phyloP scores from a whole-genome alignment of 2,329 filamentous ascomycete genomes.

The Cordyceps cicadae region DNA sequence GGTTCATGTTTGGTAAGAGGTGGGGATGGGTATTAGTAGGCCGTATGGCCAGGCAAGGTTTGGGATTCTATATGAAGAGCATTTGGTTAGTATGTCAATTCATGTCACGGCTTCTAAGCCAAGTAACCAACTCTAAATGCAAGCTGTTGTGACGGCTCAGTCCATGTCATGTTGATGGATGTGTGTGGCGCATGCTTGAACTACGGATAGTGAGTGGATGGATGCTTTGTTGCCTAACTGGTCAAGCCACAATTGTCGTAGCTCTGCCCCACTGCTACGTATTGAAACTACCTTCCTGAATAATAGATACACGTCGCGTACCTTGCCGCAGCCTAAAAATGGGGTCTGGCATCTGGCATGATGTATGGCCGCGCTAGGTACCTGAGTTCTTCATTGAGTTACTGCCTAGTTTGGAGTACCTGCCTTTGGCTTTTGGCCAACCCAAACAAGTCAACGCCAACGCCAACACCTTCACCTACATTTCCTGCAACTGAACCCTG shows the following conservation, averaged over 20 bases:
- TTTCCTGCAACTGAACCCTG: neutral
- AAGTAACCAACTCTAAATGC: too few species aligned
- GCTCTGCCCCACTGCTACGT: neutral
- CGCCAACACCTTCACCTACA: constrained; percentile 1
- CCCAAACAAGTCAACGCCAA: neutral
- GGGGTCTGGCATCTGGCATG: neutral
- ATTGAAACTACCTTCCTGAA: neutral
- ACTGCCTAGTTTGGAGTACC: neutral
- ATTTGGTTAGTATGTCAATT: neutral
- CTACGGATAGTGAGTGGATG: too few species aligned
- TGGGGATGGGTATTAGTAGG: neutral
- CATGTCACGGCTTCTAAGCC: neutral
- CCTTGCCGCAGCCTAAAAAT: constrained; percentile 10
- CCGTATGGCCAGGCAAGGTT: neutral
- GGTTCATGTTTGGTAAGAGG: neutral
- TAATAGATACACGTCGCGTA: constrained; percentile 3
- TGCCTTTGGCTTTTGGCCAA: neutral
- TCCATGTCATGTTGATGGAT: neutral
- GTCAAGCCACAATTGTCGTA: neutral
- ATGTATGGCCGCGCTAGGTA: neutral
- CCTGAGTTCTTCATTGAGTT: neutral
- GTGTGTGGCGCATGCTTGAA: neutral
- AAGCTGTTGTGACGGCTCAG: neutral
- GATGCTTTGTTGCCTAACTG: neutral
- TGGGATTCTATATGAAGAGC: neutral